These are phyloP conservation scores for Musa itinerans DNA, from an alignment of 176 grass and related monocot species.

Conservation along the genomic window DNA sequence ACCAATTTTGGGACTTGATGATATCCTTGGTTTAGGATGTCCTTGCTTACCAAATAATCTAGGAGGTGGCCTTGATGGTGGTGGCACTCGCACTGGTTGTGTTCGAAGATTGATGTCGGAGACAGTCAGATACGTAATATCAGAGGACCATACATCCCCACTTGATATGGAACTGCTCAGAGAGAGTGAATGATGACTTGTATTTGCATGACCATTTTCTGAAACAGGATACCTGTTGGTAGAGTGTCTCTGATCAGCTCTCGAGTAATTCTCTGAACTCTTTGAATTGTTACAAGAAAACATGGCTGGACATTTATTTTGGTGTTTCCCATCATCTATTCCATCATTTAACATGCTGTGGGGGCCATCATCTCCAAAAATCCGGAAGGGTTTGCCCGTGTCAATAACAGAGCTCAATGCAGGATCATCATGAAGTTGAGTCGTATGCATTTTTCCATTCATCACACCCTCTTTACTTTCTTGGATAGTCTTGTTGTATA, in stretches of 20 bases:
- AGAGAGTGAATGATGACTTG: constrained; percentile 18
- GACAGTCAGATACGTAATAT: constrained; percentile 52
- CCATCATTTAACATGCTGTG: constrained; percentile 20
- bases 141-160: constrained; percentile 31
- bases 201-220: constrained; percentile 37
- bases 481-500: constrained; percentile 46
- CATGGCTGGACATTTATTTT: constrained; percentile 14
- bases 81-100: constrained; percentile 41
- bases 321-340: constrained; percentile 25
- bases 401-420: constrained; percentile 41
- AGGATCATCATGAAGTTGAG: constrained; percentile 36
- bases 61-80: constrained; percentile 39
- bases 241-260: constrained; percentile 24
- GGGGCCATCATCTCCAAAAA: constrained; percentile 22
- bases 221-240: constrained; percentile 13
- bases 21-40: constrained; percentile 19
- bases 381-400: constrained; percentile 32
- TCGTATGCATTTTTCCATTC: constrained; percentile 34
- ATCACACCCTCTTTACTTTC: constrained; percentile 34
- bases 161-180: constrained; percentile 51
- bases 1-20: constrained; percentile 15
- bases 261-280: constrained; percentile 22
- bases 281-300: constrained; percentile 20
- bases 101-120: constrained; percentile 41
- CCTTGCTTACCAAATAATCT: constrained; percentile 40